Evolutionary conservation across 306 rosid genomes (phyloP).

Genomic region (Vicia villosa): DNA sequence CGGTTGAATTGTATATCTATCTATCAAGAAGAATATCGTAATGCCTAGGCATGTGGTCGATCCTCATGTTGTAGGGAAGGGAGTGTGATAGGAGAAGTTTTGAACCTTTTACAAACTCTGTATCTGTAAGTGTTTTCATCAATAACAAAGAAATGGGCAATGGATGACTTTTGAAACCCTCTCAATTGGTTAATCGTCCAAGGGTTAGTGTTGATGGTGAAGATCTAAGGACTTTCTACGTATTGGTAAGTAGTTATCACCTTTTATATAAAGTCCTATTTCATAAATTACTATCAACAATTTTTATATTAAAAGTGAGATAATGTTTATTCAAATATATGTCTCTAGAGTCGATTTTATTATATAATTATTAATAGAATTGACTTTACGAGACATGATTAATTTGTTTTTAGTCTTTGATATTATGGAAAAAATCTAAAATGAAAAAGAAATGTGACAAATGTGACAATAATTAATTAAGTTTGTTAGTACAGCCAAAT

Average conservation of each 20-base stretch:
- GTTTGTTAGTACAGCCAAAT: too few species aligned
- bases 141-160: slow-evolving; percentile 39
- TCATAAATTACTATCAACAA: too few species aligned
- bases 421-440: too few species aligned
- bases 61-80: slow-evolving; percentile 42
- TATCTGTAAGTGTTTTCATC: slow-evolving; percentile 18
- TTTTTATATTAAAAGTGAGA: too few species aligned
- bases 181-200: slow-evolving; percentile 41
- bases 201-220: slow-evolving; percentile 43
- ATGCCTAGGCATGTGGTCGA: slow-evolving; percentile 24
- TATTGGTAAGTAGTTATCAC: slow-evolving; percentile 35
- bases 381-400: too few species aligned
- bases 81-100: slow-evolving; percentile 46
- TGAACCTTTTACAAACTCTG: slow-evolving; percentile 39
- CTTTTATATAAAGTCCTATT: neutral
- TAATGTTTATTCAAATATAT: too few species aligned
- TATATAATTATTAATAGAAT: too few species aligned
- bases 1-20: neutral
- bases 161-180: slow-evolving; percentile 38
- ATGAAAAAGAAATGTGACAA: too few species aligned
- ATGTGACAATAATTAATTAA: too few species aligned
- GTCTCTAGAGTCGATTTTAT: too few species aligned
- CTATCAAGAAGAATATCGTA: neutral
- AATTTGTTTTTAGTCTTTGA: too few species aligned
- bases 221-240: slow-evolving; percentile 49